phyloP scores from a whole-genome alignment of 2,329 filamentous ascomycete genomes.

The Colletotrichum sp. region DNA sequence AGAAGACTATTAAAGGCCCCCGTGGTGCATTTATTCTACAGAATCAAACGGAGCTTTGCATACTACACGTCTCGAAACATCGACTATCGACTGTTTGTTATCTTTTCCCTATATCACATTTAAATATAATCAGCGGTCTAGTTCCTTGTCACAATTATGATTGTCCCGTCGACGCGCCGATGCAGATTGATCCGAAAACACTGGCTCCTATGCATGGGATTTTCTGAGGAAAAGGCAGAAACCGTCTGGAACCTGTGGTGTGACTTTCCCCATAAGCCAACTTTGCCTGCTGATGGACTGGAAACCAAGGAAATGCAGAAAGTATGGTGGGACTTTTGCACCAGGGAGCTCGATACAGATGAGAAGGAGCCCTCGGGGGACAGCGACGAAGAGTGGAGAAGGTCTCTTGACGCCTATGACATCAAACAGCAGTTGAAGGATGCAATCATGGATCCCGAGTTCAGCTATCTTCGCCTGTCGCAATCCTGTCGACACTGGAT shows the following conservation, averaged over 20 bases:
- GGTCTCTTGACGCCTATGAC: neutral
- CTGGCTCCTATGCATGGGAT: neutral
- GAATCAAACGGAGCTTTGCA: neutral
- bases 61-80: neutral
- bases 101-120: neutral
- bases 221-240: neutral
- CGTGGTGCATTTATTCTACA: rapidly evolving
- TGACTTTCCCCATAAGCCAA: rapidly evolving
- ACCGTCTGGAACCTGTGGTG: neutral
- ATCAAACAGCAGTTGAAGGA: neutral
- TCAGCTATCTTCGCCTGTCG: neutral
- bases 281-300: neutral
- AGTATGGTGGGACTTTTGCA: neutral
- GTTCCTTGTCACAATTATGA: neutral
- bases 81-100: neutral
- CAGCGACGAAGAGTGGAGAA: neutral
- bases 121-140: neutral
- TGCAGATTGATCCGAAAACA: neutral
- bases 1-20: neutral
- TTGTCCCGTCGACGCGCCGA: neutral
- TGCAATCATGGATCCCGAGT: neutral
- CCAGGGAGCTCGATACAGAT: neutral
- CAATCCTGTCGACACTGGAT: neutral
- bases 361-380: neutral
- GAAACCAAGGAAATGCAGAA: neutral